These are phyloP conservation scores for Solanum ossicruentum DNA, from an alignment of 257 asterid genomes.

Conservation along the genomic window DNA sequence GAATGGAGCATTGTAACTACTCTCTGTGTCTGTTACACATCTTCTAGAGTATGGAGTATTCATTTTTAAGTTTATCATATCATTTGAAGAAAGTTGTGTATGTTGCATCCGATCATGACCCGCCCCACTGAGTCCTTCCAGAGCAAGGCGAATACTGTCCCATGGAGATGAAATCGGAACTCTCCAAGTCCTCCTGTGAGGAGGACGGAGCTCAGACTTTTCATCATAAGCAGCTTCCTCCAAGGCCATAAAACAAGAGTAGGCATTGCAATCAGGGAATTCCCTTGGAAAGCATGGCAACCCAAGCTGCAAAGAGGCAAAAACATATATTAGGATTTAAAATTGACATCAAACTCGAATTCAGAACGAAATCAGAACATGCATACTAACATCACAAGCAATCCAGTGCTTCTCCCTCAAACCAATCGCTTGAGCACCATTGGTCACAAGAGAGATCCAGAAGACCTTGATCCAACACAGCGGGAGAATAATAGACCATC, in stretches of 20 bases:
- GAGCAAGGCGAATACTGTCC: constrained; percentile 33
- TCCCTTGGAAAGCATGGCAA: constrained; percentile 67
- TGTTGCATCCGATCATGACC: constrained; percentile 9
- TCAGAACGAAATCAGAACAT: background rate
- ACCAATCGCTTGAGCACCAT: constrained; percentile 80
- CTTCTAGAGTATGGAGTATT: constrained; percentile 1
- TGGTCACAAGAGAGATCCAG: constrained; percentile 50
- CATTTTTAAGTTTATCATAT: constrained; percentile 1
- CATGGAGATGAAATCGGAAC: constrained; percentile 66
- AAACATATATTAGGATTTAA: background rate
- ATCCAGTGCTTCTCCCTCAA: constrained; percentile 76
- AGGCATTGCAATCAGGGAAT: constrained; percentile 74
- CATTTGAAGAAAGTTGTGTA: background rate
- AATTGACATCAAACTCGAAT: background rate
- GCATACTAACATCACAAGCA: constrained; percentile 52
- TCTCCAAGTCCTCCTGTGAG: constrained; percentile 28
- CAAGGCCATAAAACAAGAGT: constrained; percentile 34
- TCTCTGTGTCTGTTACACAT: constrained; percentile 1
- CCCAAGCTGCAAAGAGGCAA: constrained; percentile 46
- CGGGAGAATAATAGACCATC: constrained; percentile 79
- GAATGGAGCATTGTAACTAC: constrained; percentile 16
- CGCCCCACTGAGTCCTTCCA: constrained; percentile 4
- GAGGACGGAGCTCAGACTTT: constrained; percentile 33
- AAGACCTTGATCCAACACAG: constrained; percentile 73
- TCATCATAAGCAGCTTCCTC: constrained; percentile 30